These are phyloP conservation scores for Lepidium didymum DNA, from an alignment of 345 rosid genomes.

Conservation along the genomic window DNA sequence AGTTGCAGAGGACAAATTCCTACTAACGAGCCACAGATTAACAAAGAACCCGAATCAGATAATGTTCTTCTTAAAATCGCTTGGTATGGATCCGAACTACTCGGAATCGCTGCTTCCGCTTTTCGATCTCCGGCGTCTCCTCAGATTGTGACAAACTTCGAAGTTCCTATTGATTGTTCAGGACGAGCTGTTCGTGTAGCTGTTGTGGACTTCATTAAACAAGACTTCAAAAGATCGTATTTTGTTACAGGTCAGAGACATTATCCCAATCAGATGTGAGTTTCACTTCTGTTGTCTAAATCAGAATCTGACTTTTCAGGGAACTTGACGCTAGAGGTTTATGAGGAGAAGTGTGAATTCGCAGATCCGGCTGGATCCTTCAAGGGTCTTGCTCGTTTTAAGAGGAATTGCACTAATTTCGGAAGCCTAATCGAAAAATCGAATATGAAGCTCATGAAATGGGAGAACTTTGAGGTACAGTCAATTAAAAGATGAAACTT, in stretches of 20 bases:
- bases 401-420: conserved; percentile 84
- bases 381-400: conserved; percentile 77
- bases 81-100: conserved; percentile 93
- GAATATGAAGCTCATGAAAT: conserved; percentile 78
- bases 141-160: not conserved
- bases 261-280: not conserved
- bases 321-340: conserved; percentile 57
- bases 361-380: conserved; percentile 99
- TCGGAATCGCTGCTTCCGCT: conserved; percentile 82
- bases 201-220: conserved; percentile 56
- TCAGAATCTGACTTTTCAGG: conserved; percentile 38
- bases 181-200: conserved; percentile 50
- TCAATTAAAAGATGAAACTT: not conserved
- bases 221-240: conserved; percentile 71
- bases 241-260: conserved; percentile 64
- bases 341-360: conserved; percentile 87
- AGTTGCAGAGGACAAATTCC: conserved; percentile 28
- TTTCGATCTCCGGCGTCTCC: conserved; percentile 39
- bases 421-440: conserved; percentile 75
- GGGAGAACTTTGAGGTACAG: conserved; percentile 81
- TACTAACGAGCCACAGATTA: conserved; percentile 27
- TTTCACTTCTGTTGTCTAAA: not conserved
- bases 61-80: conserved; percentile 74
- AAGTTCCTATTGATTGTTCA: conserved; percentile 37
- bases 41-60: conserved; percentile 42